Evolutionary conservation across 768 basidiomycete species (phyloP), one percentile per base, ranked within the genome.

Genomic region (Pholiota conissans): DNA sequence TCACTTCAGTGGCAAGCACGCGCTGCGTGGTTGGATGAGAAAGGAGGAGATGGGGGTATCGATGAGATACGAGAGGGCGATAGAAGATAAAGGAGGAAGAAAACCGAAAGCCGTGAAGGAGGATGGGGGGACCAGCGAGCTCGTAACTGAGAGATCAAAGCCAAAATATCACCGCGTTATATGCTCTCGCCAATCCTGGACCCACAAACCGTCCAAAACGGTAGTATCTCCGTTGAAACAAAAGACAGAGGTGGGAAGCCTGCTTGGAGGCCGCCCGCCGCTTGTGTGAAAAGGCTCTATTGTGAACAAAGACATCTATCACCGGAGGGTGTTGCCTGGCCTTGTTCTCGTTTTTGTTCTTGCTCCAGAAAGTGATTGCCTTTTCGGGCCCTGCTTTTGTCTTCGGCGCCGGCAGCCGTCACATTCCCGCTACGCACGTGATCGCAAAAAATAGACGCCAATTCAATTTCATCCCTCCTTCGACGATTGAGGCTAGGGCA

Each of bases 1-100:
- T 57, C 24, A 39, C 42, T 22, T 29, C n/a, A n/a, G 30, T 32
- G 13, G 30, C 13, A 6, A 6, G 66, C 73, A 76, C 71, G 72
- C 73, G 46, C 73, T 71, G 74, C 75, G 74, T 71, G 69, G 30
- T 29, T 39, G 48, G 37, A 61, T 50, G 40, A 50, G 46, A 55
- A 57, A 58, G 57, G 26, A 45, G 35, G 59, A 40, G n/a, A n/a
- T n/a, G n/a, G n/a, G n/a, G n/a, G n/a, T n/a, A n/a, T n/a, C n/a
- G n/a, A n/a, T n/a, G n/a, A n/a, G n/a, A n/a, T n/a, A n/a, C n/a
- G n/a, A n/a, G n/a, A 40, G 49, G 37, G 16, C 5, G n/a, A 18
- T 2, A 18, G 16, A 39, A 39, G 37, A 18, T 6, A 45, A 24
- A n/a, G 18, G 42, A 45, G 42, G 42, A 45, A 22, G 18, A 22